Evolutionary conservation across 225 moss, liverwort and hornwort genomes (phyloP), one percentile per base, ranked within the genome.

Genomic region (Climacium dendroides): DNA sequence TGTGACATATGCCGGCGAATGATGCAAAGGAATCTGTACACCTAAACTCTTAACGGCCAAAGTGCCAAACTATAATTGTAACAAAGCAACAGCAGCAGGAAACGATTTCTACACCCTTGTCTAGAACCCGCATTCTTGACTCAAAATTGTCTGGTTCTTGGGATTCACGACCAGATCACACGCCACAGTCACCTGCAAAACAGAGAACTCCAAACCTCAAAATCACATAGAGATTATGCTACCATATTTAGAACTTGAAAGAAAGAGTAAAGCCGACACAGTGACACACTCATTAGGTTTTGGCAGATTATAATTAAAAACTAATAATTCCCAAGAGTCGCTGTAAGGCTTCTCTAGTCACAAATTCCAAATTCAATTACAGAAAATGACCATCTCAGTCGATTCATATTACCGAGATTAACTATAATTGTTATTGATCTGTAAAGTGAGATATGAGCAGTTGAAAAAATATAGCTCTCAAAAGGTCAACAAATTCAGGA

Each of bases 131-230:
- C 98, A 98, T 57, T 94, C 91, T 89, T 93, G 83, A 32, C 87
- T 89, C 87, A 96, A 47, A 29, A 98, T 90, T 79, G 86, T 94
- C 78, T 93, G 92, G 66, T 95, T 93, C 88, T 76, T 86, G 3
- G 98, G 96, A 90, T 96, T 94, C 81, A 96, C 63, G 62, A 95
- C 78, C 85, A 96, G 87, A 72, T 89, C 89, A 74, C 98, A 98
- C 37, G 90, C 88, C 61, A 98, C 93, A 59, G 85, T 90, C 87
- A 95, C 92, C 95, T 97, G 94, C 92, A 92, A 64, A 78, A 81
- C 15, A 86, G 23, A 74, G 59, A 9, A 25, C 19, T 39, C n/a
- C 66, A 83, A 80, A 24, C 13, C 39, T 52, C 69, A 83, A 15
- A 58, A 78, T 41, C 63, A 75, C 74, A 48, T 28, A n/a, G 62